These are phyloP conservation scores for Amanita bisporigera DNA, from an alignment of 1,284 basidiomycete species.

Conservation along the genomic window DNA sequence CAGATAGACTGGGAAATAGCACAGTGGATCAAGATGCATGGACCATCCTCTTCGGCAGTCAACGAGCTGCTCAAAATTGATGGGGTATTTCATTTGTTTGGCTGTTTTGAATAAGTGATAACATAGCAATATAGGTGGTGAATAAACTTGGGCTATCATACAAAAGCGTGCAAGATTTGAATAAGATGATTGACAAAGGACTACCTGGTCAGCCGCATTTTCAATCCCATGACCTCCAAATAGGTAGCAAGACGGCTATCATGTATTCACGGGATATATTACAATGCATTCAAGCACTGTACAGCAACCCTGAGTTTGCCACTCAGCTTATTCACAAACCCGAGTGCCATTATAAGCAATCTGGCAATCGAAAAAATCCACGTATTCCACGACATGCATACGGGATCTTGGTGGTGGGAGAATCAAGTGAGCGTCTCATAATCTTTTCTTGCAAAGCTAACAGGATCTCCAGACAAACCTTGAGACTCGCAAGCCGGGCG, in stretches of 20 bases:
- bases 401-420: conserved; percentile 14
- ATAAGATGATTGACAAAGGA: not conserved
- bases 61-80: too few species aligned
- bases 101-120: too few species aligned
- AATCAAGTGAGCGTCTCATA: too few species aligned
- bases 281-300: not conserved
- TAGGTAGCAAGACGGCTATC: not conserved
- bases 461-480: too few species aligned
- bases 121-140: too few species aligned
- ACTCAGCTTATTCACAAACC: conserved; percentile 12
- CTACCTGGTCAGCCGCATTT: not conserved
- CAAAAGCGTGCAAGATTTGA: conserved; percentile 9
- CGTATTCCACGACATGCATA: conserved; percentile 34
- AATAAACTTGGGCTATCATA: conserved; percentile 11
- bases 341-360: conserved; percentile 22
- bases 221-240: not conserved
- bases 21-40: too few species aligned
- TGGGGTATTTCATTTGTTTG: too few species aligned
- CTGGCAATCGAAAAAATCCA: conserved; percentile 6
- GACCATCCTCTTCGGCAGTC: too few species aligned
- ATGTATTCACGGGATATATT: not conserved
- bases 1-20: too few species aligned
- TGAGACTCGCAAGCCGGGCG: too few species aligned
- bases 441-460: too few species aligned
- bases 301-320: not conserved